Percentiles rank a stretch among this genome's conserved stretches.
phyloP scores from a whole-genome alignment of 306 rosid species.

The Argentina anserina region DNA sequence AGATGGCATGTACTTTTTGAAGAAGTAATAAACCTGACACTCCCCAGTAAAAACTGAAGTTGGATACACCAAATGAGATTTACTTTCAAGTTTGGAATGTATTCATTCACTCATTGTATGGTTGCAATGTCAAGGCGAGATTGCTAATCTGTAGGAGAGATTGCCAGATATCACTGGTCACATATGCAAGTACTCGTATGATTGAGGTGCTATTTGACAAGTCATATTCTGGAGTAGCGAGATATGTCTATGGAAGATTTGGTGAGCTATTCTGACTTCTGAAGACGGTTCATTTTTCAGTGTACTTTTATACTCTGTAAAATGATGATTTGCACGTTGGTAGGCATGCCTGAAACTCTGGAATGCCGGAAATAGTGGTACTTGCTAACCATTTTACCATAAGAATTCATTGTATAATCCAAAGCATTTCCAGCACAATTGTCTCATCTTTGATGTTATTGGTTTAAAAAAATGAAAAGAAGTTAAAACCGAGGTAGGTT shows the following conservation, averaged over 20 bases:
- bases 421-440: too few species aligned
- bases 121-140: not conserved
- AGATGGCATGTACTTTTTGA: slow-evolving; percentile 74
- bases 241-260: not conserved
- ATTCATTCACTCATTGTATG: not conserved
- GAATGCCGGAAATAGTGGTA: not conserved
- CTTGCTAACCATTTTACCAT: not conserved
- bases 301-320: not conserved
- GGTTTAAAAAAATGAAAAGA: too few species aligned
- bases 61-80: not conserved
- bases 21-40: slow-evolving; percentile 37
- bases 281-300: not conserved
- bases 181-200: not conserved
- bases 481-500: not conserved
- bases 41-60: not conserved
- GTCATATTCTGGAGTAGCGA: not conserved
- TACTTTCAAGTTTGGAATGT: not conserved
- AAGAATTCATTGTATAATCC: too few species aligned
- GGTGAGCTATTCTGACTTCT: not conserved
- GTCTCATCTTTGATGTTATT: not conserved
- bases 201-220: not conserved
- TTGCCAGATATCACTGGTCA: too few species aligned
- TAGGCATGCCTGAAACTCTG: not conserved
- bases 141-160: not conserved
- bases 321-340: not conserved